Evolutionary conservation across 768 basidiomycete species (phyloP).

Genomic region (Lentinula aciculospora): DNA sequence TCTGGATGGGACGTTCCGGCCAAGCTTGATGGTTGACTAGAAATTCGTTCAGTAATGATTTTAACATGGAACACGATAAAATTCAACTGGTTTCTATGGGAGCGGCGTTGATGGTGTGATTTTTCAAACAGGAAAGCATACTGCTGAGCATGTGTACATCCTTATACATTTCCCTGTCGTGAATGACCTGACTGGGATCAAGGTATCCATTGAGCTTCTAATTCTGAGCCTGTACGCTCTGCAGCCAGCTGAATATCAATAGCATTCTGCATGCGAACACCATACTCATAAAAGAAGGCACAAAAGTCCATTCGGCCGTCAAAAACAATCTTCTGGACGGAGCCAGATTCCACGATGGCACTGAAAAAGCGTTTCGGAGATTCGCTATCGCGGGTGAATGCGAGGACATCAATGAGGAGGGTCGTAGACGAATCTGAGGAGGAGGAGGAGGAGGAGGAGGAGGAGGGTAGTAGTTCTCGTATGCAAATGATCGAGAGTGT

Average conservation of each 20-base stretch:
- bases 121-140: not conserved
- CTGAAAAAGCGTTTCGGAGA: slow-evolving; percentile 20
- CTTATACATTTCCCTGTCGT: not conserved
- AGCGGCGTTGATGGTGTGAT: not conserved
- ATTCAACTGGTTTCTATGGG: not conserved
- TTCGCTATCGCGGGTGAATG: slow-evolving; percentile 11
- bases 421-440: too few species aligned
- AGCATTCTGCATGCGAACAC: slow-evolving; percentile 22
- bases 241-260: slow-evolving; percentile 37
- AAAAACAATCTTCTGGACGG: slow-evolving; percentile 33
- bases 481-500: slow-evolving; percentile 30
- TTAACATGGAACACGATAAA: not conserved
- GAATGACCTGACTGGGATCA: not conserved
- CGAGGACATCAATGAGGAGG: slow-evolving; percentile 31
- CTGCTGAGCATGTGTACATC: not conserved
- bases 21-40: slow-evolving; percentile 19
- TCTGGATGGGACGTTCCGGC: slow-evolving; percentile 29
- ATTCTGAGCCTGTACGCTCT: slow-evolving; percentile 19
- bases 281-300: slow-evolving; percentile 24
- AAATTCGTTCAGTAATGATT: not conserved
- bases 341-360: slow-evolving; percentile 19
- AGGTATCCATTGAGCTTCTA: not conserved
- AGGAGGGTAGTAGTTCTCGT: slow-evolving; percentile 13
- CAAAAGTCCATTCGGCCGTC: slow-evolving; percentile 36
- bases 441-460: not conserved